Base-by-base conservation (phyloP, 108 stramenopile genomes). In the Thalassiosira profunda region DNA sequence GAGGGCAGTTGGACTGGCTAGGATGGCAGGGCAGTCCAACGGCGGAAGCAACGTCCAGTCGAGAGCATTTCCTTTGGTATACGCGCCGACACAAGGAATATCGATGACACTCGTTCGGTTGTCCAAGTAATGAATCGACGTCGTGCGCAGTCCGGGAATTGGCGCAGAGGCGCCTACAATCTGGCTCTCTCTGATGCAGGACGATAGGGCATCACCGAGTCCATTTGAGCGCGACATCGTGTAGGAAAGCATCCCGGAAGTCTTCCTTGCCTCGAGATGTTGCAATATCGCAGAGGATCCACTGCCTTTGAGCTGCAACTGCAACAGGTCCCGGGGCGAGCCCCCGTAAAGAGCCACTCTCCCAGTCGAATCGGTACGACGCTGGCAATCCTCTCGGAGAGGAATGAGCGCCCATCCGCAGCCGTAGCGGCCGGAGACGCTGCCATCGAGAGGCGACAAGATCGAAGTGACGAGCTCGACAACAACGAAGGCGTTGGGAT, bases 371-470 rank as follows among this genome's bases (percentile, higher is more conserved):
- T n/a, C n/a, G n/a, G n/a, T n/a, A n/a, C n/a, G n/a, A n/a, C n/a
- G n/a, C n/a, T 44, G 34, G 25, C 9, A 10, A 1, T 4, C 15
- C 26, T 21, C 31, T 15, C 38, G 10, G 31, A 70, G 60, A 31
- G 69, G 69, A 21, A 70, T 36, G 0, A 70, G n/a, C 26, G 69
- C 48, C 42, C 58, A 70, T 24, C 69, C 69, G 12, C 69, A 70
- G 1, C 69, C 58, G 30, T 51, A 70, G 30, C 69, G 2, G 11
- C 42, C 53, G 8, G 57, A 29, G 12, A 57, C 24, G 6, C 35
- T 15, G 1, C 44, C 69, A 29, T 18, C 26, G 12, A 59, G 38
- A 45, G 30, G 44, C 21, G 41, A 18, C 28, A 23, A 59, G 7
- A 46, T 33, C 2, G 45, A 28, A 14, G 37, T 45, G 14, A 70